A percentile compares a stretch with the other conserved stretches of the same genome.
Conservation (phyloP, 495 filamentous ascomycete genomes). For the Bacidia rubella region DNA sequence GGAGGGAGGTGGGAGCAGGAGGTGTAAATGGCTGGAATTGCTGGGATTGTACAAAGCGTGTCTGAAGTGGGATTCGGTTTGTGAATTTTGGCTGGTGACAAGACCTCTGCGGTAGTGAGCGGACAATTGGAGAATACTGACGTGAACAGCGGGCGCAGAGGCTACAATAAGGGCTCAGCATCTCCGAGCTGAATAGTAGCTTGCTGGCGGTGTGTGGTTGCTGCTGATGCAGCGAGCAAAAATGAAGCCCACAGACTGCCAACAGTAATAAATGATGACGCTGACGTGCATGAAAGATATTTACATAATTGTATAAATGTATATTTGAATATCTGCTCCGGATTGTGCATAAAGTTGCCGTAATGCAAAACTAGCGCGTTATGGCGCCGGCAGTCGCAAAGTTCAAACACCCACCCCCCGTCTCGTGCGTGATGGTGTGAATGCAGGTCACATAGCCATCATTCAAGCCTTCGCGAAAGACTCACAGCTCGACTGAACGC, state of each 20-base stretch:
- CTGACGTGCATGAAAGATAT: not conserved
- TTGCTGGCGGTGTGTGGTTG: not conserved
- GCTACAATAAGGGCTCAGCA: slow-evolving; percentile 6
- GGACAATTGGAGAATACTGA: not conserved
- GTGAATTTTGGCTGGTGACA: not conserved
- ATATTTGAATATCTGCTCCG: too few relatives aligned
- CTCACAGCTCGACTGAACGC: too few relatives aligned
- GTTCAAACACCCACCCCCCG: too few relatives aligned
- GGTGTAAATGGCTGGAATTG: slow-evolving; percentile 61
- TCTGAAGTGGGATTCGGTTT: not conserved
- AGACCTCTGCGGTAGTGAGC: not conserved
- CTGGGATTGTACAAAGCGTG: slow-evolving; percentile 17
- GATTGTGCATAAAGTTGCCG: too few relatives aligned
- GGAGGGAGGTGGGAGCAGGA: slow-evolving; percentile 67
- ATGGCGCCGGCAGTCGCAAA: too few relatives aligned
- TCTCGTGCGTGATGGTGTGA: not conserved
- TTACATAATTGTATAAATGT: not conserved
- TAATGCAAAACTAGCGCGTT: too few relatives aligned
- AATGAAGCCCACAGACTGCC: not conserved
- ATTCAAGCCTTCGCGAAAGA: not conserved
- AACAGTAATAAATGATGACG: not conserved
- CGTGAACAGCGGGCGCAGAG: slow-evolving; percentile 9
- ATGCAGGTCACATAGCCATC: not conserved
- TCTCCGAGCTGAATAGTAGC: slow-evolving; percentile 7
- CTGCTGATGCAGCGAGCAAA: not conserved